These are phyloP conservation scores for Vaccinium darrowii DNA, from an alignment of 148 eudicot species.

Conservation along the genomic window DNA sequence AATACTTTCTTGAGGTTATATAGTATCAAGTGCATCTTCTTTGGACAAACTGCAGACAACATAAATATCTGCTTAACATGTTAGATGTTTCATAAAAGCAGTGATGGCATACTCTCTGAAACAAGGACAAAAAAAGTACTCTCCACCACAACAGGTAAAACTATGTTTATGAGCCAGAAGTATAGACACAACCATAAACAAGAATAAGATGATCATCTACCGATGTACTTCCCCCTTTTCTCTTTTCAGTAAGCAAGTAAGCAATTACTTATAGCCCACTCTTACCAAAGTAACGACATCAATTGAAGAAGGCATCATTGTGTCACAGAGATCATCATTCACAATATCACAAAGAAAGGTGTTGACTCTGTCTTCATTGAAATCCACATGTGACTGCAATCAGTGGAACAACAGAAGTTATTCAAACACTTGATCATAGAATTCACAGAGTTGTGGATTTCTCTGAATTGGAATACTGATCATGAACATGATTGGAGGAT, in stretches of 20 bases:
- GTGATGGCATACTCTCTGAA: too few species aligned
- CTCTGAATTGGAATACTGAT: background rate
- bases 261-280: slow-evolving; percentile 1
- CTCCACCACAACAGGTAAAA: too few species aligned
- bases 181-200: too few species aligned
- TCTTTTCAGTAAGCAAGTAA: background rate
- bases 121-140: too few species aligned
- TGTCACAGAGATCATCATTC: slow-evolving; percentile 35
- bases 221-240: background rate
- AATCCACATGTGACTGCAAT: slow-evolving; percentile 42
- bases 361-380: slow-evolving; percentile 26
- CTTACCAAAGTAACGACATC: slow-evolving; percentile 45
- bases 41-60: too few species aligned
- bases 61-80: too few species aligned
- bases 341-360: slow-evolving; percentile 42
- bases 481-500: background rate
- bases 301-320: slow-evolving; percentile 36
- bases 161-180: too few species aligned
- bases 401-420: background rate
- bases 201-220: too few species aligned
- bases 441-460: background rate
- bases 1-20: slow-evolving; percentile 37
- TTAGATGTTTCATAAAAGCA: too few species aligned
- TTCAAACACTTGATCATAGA: background rate
- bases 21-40: slow-evolving; percentile 35